phyloP scores from a whole-genome alignment of 345 rosid species.

The Ceriops tagal region DNA sequence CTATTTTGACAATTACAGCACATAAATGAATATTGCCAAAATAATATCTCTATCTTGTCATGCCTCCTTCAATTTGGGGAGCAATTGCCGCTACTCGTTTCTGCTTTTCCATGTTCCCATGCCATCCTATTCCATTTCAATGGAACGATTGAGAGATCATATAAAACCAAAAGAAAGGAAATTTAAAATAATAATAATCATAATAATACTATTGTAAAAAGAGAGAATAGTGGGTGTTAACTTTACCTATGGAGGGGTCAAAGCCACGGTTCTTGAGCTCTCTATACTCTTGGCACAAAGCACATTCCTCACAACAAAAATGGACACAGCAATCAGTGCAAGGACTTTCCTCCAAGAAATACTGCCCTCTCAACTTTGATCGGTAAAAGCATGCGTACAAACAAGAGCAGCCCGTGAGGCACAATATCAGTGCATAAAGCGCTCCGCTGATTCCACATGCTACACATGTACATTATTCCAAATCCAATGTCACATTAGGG shows the following conservation, averaged over 20 bases:
- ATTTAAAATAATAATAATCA: no score
- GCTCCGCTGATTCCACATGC: constrained; percentile 57
- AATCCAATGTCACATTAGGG: no score
- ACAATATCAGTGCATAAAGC: constrained; percentile 31
- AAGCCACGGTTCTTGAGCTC: constrained; percentile 58
- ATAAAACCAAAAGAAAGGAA: not conserved
- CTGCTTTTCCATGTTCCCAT: constrained; percentile 62
- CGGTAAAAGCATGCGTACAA: constrained; percentile 59
- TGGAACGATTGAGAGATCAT: not conserved
- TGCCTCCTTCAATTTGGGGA: constrained; percentile 40
- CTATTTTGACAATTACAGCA: no score
- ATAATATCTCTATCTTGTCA: constrained; percentile 25
- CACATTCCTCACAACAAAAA: constrained; percentile 56
- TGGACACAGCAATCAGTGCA: constrained; percentile 52
- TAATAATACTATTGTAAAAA: no score
- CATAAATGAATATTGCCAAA: no score
- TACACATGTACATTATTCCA: constrained; percentile 12
- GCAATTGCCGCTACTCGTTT: constrained; percentile 32
- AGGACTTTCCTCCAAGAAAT: constrained; percentile 43
- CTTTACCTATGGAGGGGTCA: constrained; percentile 43
- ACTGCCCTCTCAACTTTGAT: constrained; percentile 60
- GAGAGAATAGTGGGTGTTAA: not conserved
- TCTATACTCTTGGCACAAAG: constrained; percentile 59
- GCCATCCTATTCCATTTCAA: constrained; percentile 48
- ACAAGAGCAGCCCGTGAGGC: constrained; percentile 46